These are phyloP conservation scores for Parachlorella kessleri DNA, from an alignment of 139 green algal genomes.

Conservation along the genomic window DNA sequence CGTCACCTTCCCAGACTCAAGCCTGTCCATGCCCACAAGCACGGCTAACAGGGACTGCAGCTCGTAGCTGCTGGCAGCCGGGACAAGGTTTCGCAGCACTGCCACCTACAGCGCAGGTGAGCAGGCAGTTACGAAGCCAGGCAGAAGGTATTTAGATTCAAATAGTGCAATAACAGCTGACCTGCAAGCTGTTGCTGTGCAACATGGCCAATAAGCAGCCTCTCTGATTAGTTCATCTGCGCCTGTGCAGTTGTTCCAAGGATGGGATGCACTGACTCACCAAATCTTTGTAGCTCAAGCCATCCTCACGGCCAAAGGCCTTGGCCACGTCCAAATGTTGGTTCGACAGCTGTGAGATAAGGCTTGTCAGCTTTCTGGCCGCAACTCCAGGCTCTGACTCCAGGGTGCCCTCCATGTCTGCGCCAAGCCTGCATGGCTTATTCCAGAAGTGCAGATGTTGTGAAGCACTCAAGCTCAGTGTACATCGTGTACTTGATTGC, in stretches of 20 bases:
- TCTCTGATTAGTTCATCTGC: too few relatives aligned
- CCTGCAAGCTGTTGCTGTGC: too few relatives aligned
- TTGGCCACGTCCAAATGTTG: not conserved
- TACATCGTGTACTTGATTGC: too few relatives aligned
- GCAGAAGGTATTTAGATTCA: not conserved
- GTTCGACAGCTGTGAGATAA: not conserved
- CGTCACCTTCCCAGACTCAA: not conserved
- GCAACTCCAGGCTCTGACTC: not conserved
- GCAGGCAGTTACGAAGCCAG: not conserved
- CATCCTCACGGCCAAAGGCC: not conserved
- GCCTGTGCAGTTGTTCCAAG: too few relatives aligned
- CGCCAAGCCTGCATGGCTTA: not conserved
- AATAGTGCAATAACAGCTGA: not conserved
- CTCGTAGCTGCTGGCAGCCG: not conserved
- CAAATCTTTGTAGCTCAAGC: not conserved
- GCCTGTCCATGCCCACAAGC: not conserved
- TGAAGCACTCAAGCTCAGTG: too few relatives aligned
- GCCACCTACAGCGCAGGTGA: not conserved
- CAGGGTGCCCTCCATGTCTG: not conserved
- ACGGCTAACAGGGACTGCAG: not conserved
- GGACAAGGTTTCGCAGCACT: not conserved
- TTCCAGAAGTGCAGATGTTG: too few relatives aligned
- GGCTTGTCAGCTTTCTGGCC: not conserved
- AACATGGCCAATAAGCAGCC: too few relatives aligned
- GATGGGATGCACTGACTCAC: too few relatives aligned